A percentile compares a stretch with the other conserved stretches of the same genome.
These are phyloP conservation scores for Citrus sp. DNA, from an alignment of 345 rosid species.

Conservation along the genomic window DNA sequence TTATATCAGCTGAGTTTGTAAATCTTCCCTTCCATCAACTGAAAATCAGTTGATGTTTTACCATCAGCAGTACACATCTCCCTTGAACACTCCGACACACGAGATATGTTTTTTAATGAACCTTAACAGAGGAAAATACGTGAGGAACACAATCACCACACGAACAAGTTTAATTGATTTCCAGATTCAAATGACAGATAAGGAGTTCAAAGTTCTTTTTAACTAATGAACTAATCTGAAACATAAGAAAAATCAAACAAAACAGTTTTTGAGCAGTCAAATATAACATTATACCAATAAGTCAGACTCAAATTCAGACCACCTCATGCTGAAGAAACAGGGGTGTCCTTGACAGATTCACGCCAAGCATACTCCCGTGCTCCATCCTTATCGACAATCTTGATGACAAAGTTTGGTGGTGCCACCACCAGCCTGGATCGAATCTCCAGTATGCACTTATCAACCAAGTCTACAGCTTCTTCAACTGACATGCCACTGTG, in stretches of 20 bases:
- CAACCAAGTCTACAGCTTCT: constrained; percentile 80
- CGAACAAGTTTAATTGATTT: not conserved
- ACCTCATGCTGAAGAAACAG: constrained; percentile 27
- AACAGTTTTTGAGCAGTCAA: not conserved
- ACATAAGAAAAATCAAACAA: constrained; percentile 5
- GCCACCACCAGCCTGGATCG: constrained; percentile 89
- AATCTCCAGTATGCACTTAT: constrained; percentile 87
- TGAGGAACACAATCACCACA: not conserved
- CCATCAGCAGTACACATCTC: too few relatives aligned
- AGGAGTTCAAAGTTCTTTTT: not conserved
- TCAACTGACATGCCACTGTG: constrained; percentile 87
- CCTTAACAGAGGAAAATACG: not conserved
- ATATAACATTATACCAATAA: not conserved
- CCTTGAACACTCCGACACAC: not conserved
- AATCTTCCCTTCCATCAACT: not conserved
- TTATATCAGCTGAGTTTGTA: too few relatives aligned
- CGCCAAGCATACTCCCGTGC: constrained; percentile 89
- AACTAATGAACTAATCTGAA: not conserved
- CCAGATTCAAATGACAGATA: not conserved
- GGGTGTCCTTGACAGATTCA: constrained; percentile 57
- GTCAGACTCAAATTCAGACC: not conserved
- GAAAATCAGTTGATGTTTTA: too few relatives aligned
- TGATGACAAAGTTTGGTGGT: constrained; percentile 91
- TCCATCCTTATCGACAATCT: constrained; percentile 93
- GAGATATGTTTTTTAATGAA: too few relatives aligned